Base-by-base conservation (phyloP, 2,329 filamentous ascomycete species). In the Colletotrichum incanum region DNA sequence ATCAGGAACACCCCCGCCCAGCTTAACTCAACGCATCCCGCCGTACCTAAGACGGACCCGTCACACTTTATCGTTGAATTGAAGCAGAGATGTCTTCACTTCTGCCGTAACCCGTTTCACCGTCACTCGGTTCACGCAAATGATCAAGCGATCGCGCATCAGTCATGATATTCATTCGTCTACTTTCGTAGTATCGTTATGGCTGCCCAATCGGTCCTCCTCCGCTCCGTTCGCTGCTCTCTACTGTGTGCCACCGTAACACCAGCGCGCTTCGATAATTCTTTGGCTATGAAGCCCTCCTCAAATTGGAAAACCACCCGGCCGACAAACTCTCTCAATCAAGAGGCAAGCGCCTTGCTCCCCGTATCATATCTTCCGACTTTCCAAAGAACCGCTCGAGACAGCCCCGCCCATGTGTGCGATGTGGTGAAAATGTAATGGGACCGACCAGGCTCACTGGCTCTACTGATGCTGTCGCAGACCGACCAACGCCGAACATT, bases 151-250 rank as follows among this genome's bases (percentile, higher is more conserved):
- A 70, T 72, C 54, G 65, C 47, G 34, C 59, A 49, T 72, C 59
- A 70, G 71, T 73, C 71, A 71, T 73, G 43, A 71, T 67, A 62
- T 55, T 73, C 71, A 67, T 73, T 73, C 39, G 64, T 71, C 62
- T 73, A 67, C 65, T 62, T 39, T 73, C 55, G 67, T 73, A 72
- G 62, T 43, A 60, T 66, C 67, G 47, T 62, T 63, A 74, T 72
- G 47, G 43, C 63, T 67, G 62, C 41, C 43, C 45, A 26, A 20
- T 37, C 59, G 34, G 23, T 63, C 59, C 20, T 58, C 28, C 18
- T 70, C 69, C 70, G 41, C 67, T 72, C 65, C 61, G 64, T 73
- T 71, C 71, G 58, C 64, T 47, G 73, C 67, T 74, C 71, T 41
- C 65, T 62, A 64, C 59, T 56, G 39, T 64, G 59, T 61, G 67